A percentile compares a stretch with the other conserved stretches of the same genome.
These are phyloP conservation scores for Populus hybrid DNA, from an alignment of 441 rosid species.

Conservation along the genomic window DNA sequence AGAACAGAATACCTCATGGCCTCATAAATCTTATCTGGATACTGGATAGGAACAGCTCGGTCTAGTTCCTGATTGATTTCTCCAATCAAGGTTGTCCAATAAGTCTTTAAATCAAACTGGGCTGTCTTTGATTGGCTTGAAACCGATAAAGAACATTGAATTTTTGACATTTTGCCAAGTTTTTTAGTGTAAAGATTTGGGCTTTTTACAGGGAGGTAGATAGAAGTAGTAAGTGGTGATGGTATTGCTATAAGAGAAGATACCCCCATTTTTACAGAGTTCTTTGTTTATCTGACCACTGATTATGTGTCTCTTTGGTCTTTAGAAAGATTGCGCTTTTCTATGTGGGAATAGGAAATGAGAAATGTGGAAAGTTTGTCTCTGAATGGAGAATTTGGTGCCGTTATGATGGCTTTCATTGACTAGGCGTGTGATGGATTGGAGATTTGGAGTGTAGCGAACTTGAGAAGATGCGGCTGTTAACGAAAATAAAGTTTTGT, in stretches of 20 bases:
- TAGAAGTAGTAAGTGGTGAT: constrained; percentile 1
- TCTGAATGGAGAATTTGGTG: too few species aligned
- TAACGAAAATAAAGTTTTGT: too few species aligned
- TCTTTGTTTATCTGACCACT: background rate
- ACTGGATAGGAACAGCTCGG: constrained; percentile 59
- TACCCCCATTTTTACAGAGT: constrained; percentile 1
- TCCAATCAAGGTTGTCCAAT: constrained; percentile 57
- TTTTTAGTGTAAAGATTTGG: constrained; percentile 13
- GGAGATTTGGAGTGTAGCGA: too few species aligned
- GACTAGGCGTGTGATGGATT: too few species aligned
- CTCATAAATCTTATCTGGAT: constrained; percentile 72
- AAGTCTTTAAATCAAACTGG: constrained; percentile 70
- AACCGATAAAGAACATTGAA: constrained; percentile 36
- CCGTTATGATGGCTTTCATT: too few species aligned
- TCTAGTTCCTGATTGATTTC: constrained; percentile 77
- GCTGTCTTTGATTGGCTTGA: constrained; percentile 27
- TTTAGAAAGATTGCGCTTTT: background rate
- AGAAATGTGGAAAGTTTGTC: background rate
- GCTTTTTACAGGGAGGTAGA: constrained; percentile 26
- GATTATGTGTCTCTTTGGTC: background rate
- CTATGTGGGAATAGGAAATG: background rate
- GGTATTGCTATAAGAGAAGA: constrained; percentile 26
- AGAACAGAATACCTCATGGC: constrained; percentile 89
- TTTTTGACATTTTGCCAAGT: constrained; percentile 9
- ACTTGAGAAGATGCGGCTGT: too few species aligned